Evolutionary conservation across 1,284 basidiomycete species (phyloP).

Genomic region (Porodaedalea pini): DNA sequence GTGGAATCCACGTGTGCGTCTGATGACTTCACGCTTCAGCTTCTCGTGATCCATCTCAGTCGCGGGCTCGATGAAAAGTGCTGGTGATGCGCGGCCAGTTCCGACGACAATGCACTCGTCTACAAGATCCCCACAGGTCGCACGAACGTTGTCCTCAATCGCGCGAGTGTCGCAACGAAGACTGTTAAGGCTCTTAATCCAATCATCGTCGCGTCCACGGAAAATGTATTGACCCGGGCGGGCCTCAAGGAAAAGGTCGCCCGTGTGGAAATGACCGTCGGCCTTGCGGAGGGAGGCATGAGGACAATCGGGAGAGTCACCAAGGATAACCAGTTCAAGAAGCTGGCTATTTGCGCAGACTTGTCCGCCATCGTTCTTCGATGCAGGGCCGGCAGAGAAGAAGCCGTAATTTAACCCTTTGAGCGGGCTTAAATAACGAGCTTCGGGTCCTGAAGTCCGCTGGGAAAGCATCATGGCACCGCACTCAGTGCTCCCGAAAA

Average conservation of each 20-base stretch:
- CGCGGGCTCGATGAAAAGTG: slow-evolving; percentile 62
- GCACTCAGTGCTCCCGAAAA: slow-evolving; percentile 71
- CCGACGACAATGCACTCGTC: slow-evolving; percentile 64
- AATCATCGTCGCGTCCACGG: slow-evolving; percentile 70
- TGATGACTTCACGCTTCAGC: slow-evolving; percentile 60
- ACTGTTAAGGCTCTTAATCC: slow-evolving; percentile 75
- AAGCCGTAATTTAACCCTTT: slow-evolving; percentile 57
- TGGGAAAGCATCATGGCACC: slow-evolving; percentile 59
- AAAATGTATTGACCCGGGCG: slow-evolving; percentile 53
- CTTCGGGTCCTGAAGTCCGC: slow-evolving; percentile 42
- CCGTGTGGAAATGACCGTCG: slow-evolving; percentile 71
- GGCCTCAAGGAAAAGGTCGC: slow-evolving; percentile 65
- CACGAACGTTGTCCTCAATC: slow-evolving; percentile 65
- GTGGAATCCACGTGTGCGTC: slow-evolving; percentile 63
- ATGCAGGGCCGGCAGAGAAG: slow-evolving; percentile 43
- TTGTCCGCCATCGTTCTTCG: slow-evolving; percentile 40
- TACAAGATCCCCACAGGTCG: slow-evolving; percentile 52
- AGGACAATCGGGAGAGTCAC: slow-evolving; percentile 64
- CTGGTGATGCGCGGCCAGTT: slow-evolving; percentile 60
- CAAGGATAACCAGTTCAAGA: slow-evolving; percentile 61
- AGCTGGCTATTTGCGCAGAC: slow-evolving; percentile 48
- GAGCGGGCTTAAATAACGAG: slow-evolving; percentile 49
- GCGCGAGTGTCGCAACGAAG: slow-evolving; percentile 68
- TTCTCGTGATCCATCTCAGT: slow-evolving; percentile 44
- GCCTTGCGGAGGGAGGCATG: slow-evolving; percentile 47